Conservation (phyloP, 176 grass and related monocot genomes). For the Musa acuminata region DNA sequence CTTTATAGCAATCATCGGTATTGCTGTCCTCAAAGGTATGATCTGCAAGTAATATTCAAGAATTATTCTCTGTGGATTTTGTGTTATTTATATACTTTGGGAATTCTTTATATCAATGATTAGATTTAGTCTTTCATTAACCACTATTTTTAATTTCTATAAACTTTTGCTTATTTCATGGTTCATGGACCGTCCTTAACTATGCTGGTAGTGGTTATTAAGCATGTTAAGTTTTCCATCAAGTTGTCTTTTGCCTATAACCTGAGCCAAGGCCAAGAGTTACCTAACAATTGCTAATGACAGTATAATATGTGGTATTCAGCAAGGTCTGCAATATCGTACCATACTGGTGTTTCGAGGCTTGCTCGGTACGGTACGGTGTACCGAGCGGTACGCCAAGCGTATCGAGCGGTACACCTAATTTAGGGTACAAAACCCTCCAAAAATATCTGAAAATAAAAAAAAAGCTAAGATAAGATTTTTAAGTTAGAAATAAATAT, state of each 20-base stretch:
- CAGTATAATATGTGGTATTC: no score
- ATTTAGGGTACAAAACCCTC: no score
- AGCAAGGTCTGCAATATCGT: no score
- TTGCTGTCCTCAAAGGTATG: conserved; percentile 75
- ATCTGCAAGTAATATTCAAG: background rate
- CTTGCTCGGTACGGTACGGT: no score
- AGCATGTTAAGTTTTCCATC: background rate
- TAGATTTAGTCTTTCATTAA: background rate
- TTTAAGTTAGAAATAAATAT: no score
- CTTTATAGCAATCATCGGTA: conserved; percentile 69
- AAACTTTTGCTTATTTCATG: background rate
- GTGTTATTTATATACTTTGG: background rate
- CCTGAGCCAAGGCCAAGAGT: background rate
- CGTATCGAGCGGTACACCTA: no score
- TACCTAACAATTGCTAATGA: no score
- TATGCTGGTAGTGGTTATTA: background rate
- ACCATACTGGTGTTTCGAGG: no score
- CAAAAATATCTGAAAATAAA: no score
- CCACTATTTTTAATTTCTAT: background rate
- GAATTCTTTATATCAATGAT: background rate
- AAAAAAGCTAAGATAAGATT: no score
- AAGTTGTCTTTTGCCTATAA: background rate
- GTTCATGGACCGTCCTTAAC: background rate
- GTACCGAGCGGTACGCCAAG: no score
- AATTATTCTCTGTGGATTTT: background rate